phyloP scores from a whole-genome alignment of 345 rosid species.

The Bretschneidera sinensis region DNA sequence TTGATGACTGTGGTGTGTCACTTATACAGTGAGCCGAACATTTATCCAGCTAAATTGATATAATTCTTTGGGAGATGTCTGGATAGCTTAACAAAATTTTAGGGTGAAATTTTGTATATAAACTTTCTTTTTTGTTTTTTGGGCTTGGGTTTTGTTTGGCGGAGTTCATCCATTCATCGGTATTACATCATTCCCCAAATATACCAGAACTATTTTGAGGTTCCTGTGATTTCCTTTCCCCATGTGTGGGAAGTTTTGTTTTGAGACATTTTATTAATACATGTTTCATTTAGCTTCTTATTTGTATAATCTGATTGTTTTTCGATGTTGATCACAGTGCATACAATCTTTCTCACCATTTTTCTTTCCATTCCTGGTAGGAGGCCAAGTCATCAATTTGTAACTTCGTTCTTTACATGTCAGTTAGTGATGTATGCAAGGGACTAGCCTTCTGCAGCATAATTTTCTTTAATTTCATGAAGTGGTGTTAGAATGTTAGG shows the following conservation, averaged over 20 bases:
- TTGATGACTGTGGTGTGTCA: not conserved
- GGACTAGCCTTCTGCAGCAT: too few relatives aligned
- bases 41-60: not conserved
- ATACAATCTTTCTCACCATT: too few relatives aligned
- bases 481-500: too few relatives aligned
- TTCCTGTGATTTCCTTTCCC: slow-evolving; percentile 24
- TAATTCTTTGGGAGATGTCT: not conserved
- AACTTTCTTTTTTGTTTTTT: too few relatives aligned
- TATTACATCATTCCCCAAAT: not conserved
- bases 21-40: not conserved
- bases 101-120: not conserved
- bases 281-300: slow-evolving; percentile 1
- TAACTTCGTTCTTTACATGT: too few relatives aligned
- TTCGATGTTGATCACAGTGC: not conserved
- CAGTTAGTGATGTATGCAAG: too few relatives aligned
- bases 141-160: not conserved
- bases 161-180: not conserved
- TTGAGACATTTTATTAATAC: slow-evolving; percentile 14
- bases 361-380: too few relatives aligned
- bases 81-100: not conserved
- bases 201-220: slow-evolving; percentile 17
- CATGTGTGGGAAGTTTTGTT: slow-evolving; percentile 32
- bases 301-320: not conserved
- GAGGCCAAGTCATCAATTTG: too few relatives aligned
- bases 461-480: not conserved